phyloP scores from a whole-genome alignment of 441 rosid genomes.

The Macaranga tanarius region DNA sequence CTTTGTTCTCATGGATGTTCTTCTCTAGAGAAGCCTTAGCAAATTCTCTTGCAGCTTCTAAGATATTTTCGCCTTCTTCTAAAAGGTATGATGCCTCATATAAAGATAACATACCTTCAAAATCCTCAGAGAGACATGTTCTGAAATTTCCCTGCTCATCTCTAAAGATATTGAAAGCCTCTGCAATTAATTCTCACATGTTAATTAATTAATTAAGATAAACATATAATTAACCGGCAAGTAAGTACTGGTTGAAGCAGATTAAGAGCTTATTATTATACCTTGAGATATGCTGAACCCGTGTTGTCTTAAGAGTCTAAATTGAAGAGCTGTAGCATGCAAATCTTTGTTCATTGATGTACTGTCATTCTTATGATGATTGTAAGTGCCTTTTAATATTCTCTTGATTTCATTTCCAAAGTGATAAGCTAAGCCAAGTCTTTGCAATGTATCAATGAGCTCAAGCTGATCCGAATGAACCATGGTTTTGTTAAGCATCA shows the following conservation, averaged over 20 bases:
- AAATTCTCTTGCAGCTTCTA: constrained; percentile 29
- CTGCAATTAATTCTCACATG: constrained; percentile 5
- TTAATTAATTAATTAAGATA: too few relatives aligned
- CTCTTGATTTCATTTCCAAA: constrained; percentile 31
- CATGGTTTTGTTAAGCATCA: constrained; percentile 8
- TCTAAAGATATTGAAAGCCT: constrained; percentile 12
- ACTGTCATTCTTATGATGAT: not conserved
- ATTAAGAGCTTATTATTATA: not conserved
- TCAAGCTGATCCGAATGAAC: constrained; percentile 26
- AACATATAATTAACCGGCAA: too few relatives aligned
- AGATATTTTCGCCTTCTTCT: constrained; percentile 23
- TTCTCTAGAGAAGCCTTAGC: constrained; percentile 17
- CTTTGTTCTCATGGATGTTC: not conserved
- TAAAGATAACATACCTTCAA: constrained; percentile 23
- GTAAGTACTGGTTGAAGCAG: too few relatives aligned
- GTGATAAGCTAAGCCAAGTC: constrained; percentile 39
- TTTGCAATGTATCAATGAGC: constrained; percentile 34
- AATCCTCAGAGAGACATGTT: not conserved
- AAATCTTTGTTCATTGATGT: not conserved
- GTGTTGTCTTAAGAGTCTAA: constrained; percentile 5
- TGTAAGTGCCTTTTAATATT: constrained; percentile 16
- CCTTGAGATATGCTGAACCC: constrained; percentile 4
- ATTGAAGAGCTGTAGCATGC: constrained; percentile 8
- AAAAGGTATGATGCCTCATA: constrained; percentile 40
- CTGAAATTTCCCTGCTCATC: constrained; percentile 8